Percentiles rank a stretch among this genome's conserved stretches.
Evolutionary conservation across 345 rosid genomes (phyloP).

Genomic region (Noccaea bulbosa): DNA sequence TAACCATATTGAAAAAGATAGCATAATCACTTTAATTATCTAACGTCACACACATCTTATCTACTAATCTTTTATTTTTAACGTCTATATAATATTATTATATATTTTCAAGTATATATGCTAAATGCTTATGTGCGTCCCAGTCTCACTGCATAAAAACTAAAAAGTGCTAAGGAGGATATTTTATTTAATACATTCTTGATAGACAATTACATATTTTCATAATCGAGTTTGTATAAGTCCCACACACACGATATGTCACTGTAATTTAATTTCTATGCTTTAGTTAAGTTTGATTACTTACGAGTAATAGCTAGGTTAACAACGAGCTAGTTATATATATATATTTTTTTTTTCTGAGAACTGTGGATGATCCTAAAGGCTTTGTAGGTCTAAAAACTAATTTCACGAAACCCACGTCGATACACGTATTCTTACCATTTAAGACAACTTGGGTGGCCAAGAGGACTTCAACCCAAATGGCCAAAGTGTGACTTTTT

Average conservation of each 20-base stretch:
- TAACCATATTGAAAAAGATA: constrained; percentile 33
- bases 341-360: too few species aligned
- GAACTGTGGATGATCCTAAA: too few species aligned
- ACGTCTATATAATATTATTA: not conserved
- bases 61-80: not conserved
- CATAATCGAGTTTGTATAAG: not conserved
- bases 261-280: not conserved
- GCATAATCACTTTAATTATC: constrained; percentile 34
- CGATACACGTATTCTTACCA: too few species aligned
- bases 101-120: constrained; percentile 8
- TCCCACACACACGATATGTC: not conserved
- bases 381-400: too few species aligned
- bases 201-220: not conserved
- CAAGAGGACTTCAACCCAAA: too few species aligned
- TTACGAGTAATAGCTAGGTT: constrained; percentile 6
- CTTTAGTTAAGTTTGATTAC: not conserved
- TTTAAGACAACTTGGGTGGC: too few species aligned
- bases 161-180: not conserved
- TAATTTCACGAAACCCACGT: too few species aligned
- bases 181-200: not conserved
- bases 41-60: constrained; percentile 36
- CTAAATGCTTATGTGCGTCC: constrained; percentile 23
- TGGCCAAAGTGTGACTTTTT: too few species aligned
- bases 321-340: not conserved
- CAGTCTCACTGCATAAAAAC: not conserved